These are phyloP conservation scores for Lasiodiplodia citricola DNA, from an alignment of 2,329 filamentous ascomycete genomes.

Conservation along the genomic window DNA sequence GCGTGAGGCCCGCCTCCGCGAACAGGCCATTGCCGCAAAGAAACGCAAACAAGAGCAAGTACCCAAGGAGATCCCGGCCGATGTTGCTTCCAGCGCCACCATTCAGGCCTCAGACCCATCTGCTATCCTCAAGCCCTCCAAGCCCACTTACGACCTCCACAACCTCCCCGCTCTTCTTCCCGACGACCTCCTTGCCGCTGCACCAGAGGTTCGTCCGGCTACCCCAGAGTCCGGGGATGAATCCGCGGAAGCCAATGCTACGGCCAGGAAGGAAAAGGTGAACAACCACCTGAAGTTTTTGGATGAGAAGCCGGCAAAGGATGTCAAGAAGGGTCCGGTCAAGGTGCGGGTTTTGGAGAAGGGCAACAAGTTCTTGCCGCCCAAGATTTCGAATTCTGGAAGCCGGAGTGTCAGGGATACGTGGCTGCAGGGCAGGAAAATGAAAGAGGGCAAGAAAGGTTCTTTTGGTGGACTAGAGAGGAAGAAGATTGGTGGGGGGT, in stretches of 20 bases:
- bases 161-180: constrained; percentile 57
- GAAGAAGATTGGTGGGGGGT: constrained; percentile 35
- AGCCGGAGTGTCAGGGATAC: constrained; percentile 45
- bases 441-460: constrained; percentile 33
- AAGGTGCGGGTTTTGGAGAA: constrained; percentile 56
- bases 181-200: constrained; percentile 56
- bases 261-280: constrained; percentile 49
- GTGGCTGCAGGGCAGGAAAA: constrained; percentile 50
- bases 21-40: constrained; percentile 26
- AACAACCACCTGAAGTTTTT: constrained; percentile 56
- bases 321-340: constrained; percentile 55
- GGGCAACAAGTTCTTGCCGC: constrained; percentile 48
- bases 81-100: constrained; percentile 17
- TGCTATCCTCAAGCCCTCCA: not conserved
- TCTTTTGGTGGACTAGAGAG: constrained; percentile 34
- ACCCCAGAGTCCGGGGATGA: constrained; percentile 47
- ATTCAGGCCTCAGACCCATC: constrained; percentile 25
- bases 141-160: constrained; percentile 36
- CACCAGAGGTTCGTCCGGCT: constrained; percentile 50
- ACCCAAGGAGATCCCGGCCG: constrained; percentile 34
- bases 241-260: constrained; percentile 39
- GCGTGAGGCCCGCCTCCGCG: constrained; percentile 38
- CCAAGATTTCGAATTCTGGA: constrained; percentile 49
- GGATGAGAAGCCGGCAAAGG: constrained; percentile 55
- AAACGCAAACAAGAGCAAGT: constrained; percentile 36